A percentile compares a stretch with the other conserved stretches of the same genome.
Evolutionary conservation across 1,284 basidiomycete genomes (phyloP).

Genomic region (Trichosporon ovoides): DNA sequence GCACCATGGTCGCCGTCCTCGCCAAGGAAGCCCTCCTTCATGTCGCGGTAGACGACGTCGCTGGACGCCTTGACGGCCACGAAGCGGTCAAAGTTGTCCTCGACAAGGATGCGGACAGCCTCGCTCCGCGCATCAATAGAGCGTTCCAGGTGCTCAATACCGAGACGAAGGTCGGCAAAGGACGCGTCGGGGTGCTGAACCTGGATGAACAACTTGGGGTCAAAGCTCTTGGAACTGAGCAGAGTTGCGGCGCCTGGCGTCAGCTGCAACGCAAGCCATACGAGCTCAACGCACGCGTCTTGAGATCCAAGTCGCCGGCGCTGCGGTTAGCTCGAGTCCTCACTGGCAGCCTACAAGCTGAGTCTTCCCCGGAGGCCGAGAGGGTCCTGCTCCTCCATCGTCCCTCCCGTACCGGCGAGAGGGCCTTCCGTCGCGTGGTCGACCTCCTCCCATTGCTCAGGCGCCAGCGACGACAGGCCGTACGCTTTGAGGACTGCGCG

Average conservation of each 20-base stretch:
- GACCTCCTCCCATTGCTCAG: conserved; percentile 47
- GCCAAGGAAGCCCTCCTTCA: conserved; percentile 81
- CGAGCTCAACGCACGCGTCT: conserved; percentile 34
- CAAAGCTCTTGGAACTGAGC: conserved; percentile 88
- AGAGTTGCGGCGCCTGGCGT: conserved; percentile 67
- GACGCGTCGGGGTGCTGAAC: conserved; percentile 92
- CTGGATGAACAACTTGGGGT: conserved; percentile 88
- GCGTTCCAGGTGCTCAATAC: conserved; percentile 64
- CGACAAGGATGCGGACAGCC: conserved; percentile 87
- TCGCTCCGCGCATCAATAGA: conserved; percentile 85
- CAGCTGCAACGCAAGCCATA: not conserved
- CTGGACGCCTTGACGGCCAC: conserved; percentile 95
- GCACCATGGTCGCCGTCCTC: conserved; percentile 75
- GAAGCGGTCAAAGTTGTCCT: conserved; percentile 97
- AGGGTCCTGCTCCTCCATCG: conserved; percentile 46
- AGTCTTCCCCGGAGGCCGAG: conserved; percentile 40
- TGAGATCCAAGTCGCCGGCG: conserved; percentile 35
- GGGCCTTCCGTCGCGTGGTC: conserved; percentile 45
- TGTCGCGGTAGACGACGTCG: conserved; percentile 86
- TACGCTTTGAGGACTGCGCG: conserved; percentile 47
- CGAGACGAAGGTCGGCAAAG: conserved; percentile 78
- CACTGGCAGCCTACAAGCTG: conserved; percentile 30
- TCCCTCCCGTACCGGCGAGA: conserved; percentile 39
- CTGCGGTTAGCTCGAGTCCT: conserved; percentile 17
- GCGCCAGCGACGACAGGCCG: conserved; percentile 43